Evolutionary conservation across 148 eudicot genomes (phyloP), one percentile per base, ranked within the genome.

Genomic region (Rhododendron vialii): DNA sequence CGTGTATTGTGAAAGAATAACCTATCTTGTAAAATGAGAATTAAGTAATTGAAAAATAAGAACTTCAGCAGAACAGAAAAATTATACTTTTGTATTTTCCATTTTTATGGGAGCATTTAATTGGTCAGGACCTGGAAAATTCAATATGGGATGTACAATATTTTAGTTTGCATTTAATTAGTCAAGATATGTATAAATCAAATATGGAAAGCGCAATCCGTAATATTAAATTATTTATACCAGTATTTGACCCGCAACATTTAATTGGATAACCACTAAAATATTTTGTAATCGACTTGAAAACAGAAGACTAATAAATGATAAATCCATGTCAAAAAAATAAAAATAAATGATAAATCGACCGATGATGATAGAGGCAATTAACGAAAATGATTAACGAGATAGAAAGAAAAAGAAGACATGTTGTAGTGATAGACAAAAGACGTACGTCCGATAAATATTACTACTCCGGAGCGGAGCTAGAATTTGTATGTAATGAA

Each of bases 1-100:
- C 1, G 6, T 41, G 45, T 6, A 41, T 41, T 41, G 0, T 6
- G 7, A 41, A 7, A 41, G 0, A 41, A 41, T 41, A 0, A 41
- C 1, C 0, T 41, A 0, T 41, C 45, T 41, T 1, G 0, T 41
- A 41, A 41, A 41, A 1, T 41, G 45, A 0, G 0, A 41, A 41
- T 41, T 41, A 41, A 41, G 7, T 41, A 6, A 0, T 41, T 41
- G 0, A 41, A 41, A 41, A 41, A 41, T 41, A 5, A 41, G 0
- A 5, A 5, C 1, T 1, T 41, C 6, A 41, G 45, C 1, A 41
- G 7, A 41, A 5, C 7, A 7, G 45, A 7, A 0, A 41, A 7
- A 41, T 41, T 38, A 38, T 38, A 6, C 45, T 41, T 41, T 5
- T 41, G 45, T 41, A 47, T 47, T 65, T 65, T 65, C 30, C 30